These are phyloP conservation scores for Saccharomyces pastorianus DNA, from an alignment of 1,139 yeast species.

Conservation along the genomic window DNA sequence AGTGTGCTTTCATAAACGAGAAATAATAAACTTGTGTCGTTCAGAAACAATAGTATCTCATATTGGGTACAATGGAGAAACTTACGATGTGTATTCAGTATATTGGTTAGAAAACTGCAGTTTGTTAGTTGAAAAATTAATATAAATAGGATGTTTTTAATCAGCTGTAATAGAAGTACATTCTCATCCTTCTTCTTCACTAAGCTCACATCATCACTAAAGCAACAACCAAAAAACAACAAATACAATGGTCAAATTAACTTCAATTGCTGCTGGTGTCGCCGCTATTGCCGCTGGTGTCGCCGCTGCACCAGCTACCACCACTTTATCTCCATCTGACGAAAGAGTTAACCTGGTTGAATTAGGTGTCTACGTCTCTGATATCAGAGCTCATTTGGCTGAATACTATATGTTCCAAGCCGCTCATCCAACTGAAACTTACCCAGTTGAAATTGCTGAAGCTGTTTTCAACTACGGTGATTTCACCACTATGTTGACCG, in stretches of 20 bases:
- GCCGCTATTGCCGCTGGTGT: not conserved
- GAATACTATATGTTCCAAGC: slow-evolving; percentile 3
- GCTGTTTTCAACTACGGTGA: slow-evolving; percentile 4
- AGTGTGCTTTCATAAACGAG: not conserved
- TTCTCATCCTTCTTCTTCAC: not conserved
- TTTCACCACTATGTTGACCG: slow-evolving; percentile 1
- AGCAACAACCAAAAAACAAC: not conserved
- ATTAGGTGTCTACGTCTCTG: slow-evolving; percentile 6
- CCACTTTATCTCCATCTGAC: slow-evolving; percentile 7
- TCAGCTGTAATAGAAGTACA: not conserved
- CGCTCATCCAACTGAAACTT: slow-evolving; percentile 6
- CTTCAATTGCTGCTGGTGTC: not conserved
- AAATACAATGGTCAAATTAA: not conserved
- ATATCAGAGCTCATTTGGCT: slow-evolving; percentile 6
- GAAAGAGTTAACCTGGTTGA: slow-evolving; percentile 6
- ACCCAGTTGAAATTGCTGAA: slow-evolving; percentile 5
- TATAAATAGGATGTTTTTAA: not conserved
- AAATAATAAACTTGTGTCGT: not conserved
- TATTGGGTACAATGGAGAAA: not conserved
- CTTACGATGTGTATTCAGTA: not conserved
- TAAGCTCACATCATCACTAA: not conserved
- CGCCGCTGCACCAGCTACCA: slow-evolving; percentile 6
- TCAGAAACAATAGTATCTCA: not conserved
- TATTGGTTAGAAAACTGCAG: not conserved
- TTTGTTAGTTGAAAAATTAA: not conserved